Evolutionary conservation across 495 filamentous ascomycete species (phyloP), one percentile per base, ranked within the genome.

Genomic region (Lepidopterella palustris): DNA sequence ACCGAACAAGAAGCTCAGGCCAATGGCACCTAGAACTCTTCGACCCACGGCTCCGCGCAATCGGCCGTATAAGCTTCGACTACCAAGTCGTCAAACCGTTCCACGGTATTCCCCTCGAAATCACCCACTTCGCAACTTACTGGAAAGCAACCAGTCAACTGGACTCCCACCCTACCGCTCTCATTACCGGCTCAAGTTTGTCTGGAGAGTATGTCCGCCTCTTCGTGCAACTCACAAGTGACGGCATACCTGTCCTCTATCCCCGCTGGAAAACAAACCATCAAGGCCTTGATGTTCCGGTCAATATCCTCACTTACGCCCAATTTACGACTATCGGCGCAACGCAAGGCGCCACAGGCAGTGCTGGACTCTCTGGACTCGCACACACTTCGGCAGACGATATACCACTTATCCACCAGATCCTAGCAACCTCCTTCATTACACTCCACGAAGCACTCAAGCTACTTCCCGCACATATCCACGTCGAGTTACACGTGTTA

Each of bases 81-180:
- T 95, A 87, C 62, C 92, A 97, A 70, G 88, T 97, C 31, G 96
- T 98, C 69, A 96, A 95, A 70, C 92, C 93, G 1, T 98, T 97
- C 73, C 84, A 85, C 61, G 92, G 95, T n/a, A 86, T 87, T 60
- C 89, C 95, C 2, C 75, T 97, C 35, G 95, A 97, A 70, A 96
- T 98, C 54, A 95, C 92, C 0, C 89, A 96, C 64, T 97, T 97
- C 69, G 93, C 95, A 55, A 97, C 93, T 2, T 98, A 98, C 73
- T 98, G 93, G 93, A 97, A 96, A 74, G 92, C 92, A 1, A 98
- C 95, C 4, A 96, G 89, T 67, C 89, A 95, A 59, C 76, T 91
- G 45, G 89, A 95, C 68, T 82, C 84, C 15, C 86, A 88, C 54
- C 87, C 89, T 45, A 91, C 79, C 69, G 87, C 88, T 42, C 82